These are phyloP conservation scores for Umbelopsis sp. DNA, from an alignment of 192 early-diverging fungal species.

Conservation along the genomic window DNA sequence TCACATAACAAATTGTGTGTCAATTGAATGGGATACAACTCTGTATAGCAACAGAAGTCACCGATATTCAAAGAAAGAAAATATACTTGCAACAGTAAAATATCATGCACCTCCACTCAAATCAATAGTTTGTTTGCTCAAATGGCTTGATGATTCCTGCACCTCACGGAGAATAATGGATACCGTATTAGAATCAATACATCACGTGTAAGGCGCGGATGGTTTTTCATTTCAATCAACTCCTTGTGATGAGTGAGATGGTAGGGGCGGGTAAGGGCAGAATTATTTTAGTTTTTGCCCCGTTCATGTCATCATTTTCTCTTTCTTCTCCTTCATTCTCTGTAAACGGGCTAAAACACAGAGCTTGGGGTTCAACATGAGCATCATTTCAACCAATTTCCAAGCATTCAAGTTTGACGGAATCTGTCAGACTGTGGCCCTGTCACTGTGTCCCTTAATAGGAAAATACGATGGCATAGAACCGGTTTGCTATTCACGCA, in stretches of 20 bases:
- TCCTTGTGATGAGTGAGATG: slow-evolving; percentile 16
- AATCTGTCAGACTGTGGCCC: slow-evolving; percentile 82
- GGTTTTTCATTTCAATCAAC: slow-evolving; percentile 13
- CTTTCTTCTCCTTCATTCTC: slow-evolving; percentile 14
- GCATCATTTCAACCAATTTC: slow-evolving; percentile 37
- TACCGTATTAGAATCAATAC: background rate
- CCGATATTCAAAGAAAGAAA: too few relatives aligned
- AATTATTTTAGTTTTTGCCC: slow-evolving; percentile 23
- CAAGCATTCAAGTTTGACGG: slow-evolving; percentile 87
- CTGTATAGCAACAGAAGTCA: too few relatives aligned
- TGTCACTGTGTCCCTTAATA: slow-evolving; percentile 91
- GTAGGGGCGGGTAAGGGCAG: slow-evolving; percentile 10
- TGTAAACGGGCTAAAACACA: background rate
- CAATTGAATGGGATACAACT: too few relatives aligned
- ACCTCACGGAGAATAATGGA: background rate
- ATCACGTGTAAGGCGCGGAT: background rate
- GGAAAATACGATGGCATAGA: slow-evolving; percentile 73
- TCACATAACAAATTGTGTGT: too few relatives aligned
- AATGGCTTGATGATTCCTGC: too few relatives aligned
- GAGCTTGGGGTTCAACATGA: slow-evolving; percentile 21
- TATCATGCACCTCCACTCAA: too few relatives aligned
- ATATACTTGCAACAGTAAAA: too few relatives aligned
- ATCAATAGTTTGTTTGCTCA: too few relatives aligned
- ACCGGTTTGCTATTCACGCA: slow-evolving; percentile 93
- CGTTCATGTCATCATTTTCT: slow-evolving; percentile 33